Evolutionary conservation across 2,329 filamentous ascomycete genomes (phyloP).

Genomic region (Neonectria hederae): DNA sequence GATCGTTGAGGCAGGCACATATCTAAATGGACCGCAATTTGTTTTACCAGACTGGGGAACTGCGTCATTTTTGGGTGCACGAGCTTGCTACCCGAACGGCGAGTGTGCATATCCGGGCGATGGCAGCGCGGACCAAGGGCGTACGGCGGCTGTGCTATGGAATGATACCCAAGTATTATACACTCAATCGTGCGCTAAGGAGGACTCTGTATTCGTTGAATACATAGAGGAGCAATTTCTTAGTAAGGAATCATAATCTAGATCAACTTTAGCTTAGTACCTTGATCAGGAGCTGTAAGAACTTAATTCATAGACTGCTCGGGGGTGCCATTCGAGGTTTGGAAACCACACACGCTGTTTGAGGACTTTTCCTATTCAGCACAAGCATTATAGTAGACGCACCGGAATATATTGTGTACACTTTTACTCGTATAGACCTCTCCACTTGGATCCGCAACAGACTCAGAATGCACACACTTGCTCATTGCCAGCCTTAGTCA

Average conservation of each 20-base stretch:
- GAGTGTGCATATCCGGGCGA: constrained; percentile 1
- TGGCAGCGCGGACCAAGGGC: background rate
- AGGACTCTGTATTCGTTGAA: background rate
- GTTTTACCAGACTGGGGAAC: constrained; percentile 7
- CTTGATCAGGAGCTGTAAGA: too few species aligned
- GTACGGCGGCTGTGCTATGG: background rate
- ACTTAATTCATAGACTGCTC: too few species aligned
- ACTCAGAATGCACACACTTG: too few species aligned
- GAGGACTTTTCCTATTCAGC: too few species aligned
- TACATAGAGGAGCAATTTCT: background rate
- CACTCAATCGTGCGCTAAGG: background rate
- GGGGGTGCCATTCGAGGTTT: too few species aligned
- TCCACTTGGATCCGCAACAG: too few species aligned
- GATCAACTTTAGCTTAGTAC: too few species aligned
- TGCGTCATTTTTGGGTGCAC: background rate
- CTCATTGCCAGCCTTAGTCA: background rate
- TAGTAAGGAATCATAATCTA: too few species aligned
- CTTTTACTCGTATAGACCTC: too few species aligned
- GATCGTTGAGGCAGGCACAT: constrained; percentile 12
- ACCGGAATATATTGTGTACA: too few species aligned
- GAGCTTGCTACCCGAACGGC: background rate
- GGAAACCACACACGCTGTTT: too few species aligned
- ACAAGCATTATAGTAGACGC: too few species aligned
- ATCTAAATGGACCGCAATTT: constrained; percentile 10
- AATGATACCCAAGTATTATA: background rate